Percentiles rank a stretch among this genome's conserved stretches.
These are phyloP conservation scores for Acanthochlamys bracteata DNA, from an alignment of 106 monocot species.

Conservation along the genomic window DNA sequence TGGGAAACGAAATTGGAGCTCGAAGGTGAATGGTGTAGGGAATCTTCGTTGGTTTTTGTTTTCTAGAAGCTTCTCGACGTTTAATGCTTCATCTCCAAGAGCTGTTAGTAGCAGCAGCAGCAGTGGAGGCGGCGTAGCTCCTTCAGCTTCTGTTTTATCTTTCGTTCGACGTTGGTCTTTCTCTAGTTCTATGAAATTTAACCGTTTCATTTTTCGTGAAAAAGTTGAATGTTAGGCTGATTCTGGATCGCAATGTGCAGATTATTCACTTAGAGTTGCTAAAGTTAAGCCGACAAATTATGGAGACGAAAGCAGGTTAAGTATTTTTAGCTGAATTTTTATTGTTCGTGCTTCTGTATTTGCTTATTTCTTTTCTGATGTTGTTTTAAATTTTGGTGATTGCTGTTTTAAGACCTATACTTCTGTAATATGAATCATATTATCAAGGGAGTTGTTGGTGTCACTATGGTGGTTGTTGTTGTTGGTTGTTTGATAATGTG, in stretches of 20 bases:
- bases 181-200: not conserved
- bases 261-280: constrained; percentile 49
- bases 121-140: not conserved
- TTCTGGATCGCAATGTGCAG: constrained; percentile 17
- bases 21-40: too few relatives aligned
- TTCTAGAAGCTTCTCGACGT: not conserved
- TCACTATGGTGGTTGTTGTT: too few relatives aligned
- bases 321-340: not conserved
- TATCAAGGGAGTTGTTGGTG: too few relatives aligned
- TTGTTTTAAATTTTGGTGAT: too few relatives aligned
- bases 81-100: not conserved
- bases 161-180: constrained; percentile 3
- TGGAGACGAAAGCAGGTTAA: constrained; percentile 48
- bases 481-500: too few relatives aligned
- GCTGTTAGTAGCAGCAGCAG: not conserved
- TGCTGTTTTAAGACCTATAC: too few relatives aligned
- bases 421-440: too few relatives aligned
- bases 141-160: constrained; percentile 1
- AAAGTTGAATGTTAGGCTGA: not conserved
- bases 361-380: too few relatives aligned
- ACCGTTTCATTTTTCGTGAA: not conserved
- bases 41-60: not conserved
- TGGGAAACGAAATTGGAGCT: not conserved
- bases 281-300: constrained; percentile 35
- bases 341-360: not conserved